Base-by-base conservation (phyloP, 257 asterid genomes). In the Apocynum venetum region DNA sequence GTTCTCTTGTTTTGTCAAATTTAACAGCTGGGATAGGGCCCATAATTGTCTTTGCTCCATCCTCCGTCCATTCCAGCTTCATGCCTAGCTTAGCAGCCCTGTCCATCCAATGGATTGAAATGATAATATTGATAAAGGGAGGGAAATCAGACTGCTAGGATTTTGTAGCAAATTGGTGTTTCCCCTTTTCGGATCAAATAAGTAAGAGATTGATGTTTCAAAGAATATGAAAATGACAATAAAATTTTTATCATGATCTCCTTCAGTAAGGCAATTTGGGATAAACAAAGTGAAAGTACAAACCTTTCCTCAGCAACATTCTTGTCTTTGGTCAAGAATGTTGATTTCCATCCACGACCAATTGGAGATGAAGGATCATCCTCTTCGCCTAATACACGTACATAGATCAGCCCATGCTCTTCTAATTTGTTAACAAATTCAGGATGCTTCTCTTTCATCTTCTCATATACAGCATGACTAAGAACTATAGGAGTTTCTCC, bases 341-440 rank as follows among this genome's bases (percentile, higher is more conserved):
- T 91, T 0, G 96, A 92, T 79, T 89, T 92, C 97, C 97, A 94
- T 70, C 98, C 97, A 31, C 96, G 96, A 6, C 98, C 98, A 20
- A 91, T 92, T 1, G 95, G 91, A 56, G 97, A 91, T 0, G 96
- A 89, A 72, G 97, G 98, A 72, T 92, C 95, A 57, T 94, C 97
- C 0, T 87, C 97, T 80, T 90, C 97, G 40, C 97, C 97, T 80
- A 92, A 63, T 3, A 92, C 82, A 1, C 97, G 89, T 0, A 83
- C 84, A 60, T 94, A 92, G 36, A 91, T 90, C 53, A 92, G 44
- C 1, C 97, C 96, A 19, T 84, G 82, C 80, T 86, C 85, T 87
- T 94, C 97, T 61, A 94, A 78, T 53, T 82, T 88, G 8, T 88
- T 88, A 25, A 92, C 98, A 35, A 94, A 92, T 2, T 91, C 97